Conservation (phyloP, 768 basidiomycete species). For the Boletus tomentosulus region DNA sequence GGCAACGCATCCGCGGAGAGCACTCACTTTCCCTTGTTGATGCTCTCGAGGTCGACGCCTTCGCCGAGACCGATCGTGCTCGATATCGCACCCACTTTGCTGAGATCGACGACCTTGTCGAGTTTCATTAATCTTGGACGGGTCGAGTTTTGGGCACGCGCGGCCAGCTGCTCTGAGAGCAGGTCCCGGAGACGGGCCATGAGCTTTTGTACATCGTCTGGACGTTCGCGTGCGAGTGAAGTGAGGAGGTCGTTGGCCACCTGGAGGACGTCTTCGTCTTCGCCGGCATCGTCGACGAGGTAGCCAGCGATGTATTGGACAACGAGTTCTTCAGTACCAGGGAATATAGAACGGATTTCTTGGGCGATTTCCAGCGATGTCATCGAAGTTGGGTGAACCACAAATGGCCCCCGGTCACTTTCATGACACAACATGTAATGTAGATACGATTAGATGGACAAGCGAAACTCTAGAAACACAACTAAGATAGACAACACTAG, state of each 20-base stretch:
- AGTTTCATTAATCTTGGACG: constrained; percentile 69
- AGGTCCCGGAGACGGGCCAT: constrained; percentile 61
- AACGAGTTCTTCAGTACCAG: constrained; percentile 79
- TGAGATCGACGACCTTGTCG: constrained; percentile 87
- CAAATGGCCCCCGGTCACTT: background rate
- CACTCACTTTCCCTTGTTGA: constrained; percentile 88
- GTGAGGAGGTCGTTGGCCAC: constrained; percentile 69
- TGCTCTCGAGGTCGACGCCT: constrained; percentile 85
- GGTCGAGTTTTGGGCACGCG: constrained; percentile 52
- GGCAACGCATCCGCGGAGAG: constrained; percentile 2
- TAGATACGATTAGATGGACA: constrained; percentile 12
- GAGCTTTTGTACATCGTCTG: constrained; percentile 59
- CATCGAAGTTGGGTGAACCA: constrained; percentile 35
- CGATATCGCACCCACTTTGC: constrained; percentile 71
- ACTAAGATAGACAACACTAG: constrained; percentile 14
- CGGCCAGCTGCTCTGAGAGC: constrained; percentile 59
- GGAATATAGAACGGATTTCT: constrained; percentile 65
- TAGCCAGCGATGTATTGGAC: constrained; percentile 87
- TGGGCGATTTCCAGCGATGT: constrained; percentile 74
- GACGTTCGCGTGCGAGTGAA: constrained; percentile 64
- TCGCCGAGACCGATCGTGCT: constrained; percentile 75
- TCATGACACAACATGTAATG: constrained; percentile 9
- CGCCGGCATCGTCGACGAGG: constrained; percentile 82
- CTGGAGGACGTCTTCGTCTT: constrained; percentile 83
- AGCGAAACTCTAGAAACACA: constrained; percentile 18